Evolutionary conservation across 2,329 filamentous ascomycete species (phyloP).

Genomic region (Aureobasidium sp.): DNA sequence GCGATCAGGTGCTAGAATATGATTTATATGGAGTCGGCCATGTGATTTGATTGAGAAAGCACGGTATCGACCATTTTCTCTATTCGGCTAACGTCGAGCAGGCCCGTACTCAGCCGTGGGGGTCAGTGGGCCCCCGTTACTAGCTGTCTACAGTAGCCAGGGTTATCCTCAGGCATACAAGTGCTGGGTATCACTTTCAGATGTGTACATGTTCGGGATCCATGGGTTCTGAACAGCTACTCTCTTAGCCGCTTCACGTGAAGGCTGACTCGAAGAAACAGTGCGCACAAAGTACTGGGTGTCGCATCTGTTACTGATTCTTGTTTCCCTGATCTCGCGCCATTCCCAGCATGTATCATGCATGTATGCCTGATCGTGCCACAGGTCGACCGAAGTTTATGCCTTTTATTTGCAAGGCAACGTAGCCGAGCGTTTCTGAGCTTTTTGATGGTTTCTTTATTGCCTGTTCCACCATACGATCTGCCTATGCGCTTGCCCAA

Average conservation of each 20-base stretch:
- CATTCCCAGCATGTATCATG: not conserved
- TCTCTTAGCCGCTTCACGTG: not conserved
- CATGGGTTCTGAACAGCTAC: not conserved
- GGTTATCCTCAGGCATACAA: not conserved
- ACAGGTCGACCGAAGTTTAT: not conserved
- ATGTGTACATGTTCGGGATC: not conserved
- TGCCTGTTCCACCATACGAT: not conserved
- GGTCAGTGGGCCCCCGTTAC: not conserved
- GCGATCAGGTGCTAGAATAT: not conserved
- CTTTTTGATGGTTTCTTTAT: not conserved
- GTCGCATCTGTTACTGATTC: not conserved
- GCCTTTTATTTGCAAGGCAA: not conserved
- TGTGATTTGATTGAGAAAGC: not conserved
- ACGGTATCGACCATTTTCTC: slow-evolving; percentile 2
- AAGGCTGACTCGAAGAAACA: not conserved
- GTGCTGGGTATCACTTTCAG: not conserved
- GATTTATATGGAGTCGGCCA: not conserved
- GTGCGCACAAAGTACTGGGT: not conserved
- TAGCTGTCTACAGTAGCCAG: not conserved
- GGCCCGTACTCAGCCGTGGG: not conserved
- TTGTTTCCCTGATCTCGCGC: not conserved
- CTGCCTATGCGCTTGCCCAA: not conserved
- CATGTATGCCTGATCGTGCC: not conserved
- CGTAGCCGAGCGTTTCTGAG: not conserved
- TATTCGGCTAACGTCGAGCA: not conserved